Evolutionary conservation across 192 early-diverging fungal genomes (phyloP), one percentile per base, ranked within the genome.

Genomic region (Coemansia sp.): DNA sequence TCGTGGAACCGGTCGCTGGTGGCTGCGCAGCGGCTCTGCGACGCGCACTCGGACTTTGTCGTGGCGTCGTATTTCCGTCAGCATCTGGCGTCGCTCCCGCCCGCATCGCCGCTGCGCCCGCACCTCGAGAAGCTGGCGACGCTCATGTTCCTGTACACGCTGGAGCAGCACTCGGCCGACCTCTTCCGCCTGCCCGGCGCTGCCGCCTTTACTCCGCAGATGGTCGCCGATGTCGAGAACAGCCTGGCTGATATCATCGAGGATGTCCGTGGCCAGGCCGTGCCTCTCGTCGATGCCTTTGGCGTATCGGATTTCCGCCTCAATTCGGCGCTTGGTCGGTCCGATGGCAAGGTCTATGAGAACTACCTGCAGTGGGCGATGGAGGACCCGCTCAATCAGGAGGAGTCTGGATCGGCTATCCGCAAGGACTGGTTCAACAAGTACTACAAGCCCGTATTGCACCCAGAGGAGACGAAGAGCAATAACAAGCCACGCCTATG

Each of bases 281-380:
- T 96, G 19, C 79, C 89, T 0, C 83, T 96, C 12, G 92, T 93
- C 19, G 94, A 96, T 42, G 86, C 92, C 0, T 94, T 91, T 80
- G 86, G 85, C 17, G 73, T 92, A 29, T 85, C 91, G 0, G 94
- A 96, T 43, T 89, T 90, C 59, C 74, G 84, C 38, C 82, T 96
- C 17, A 87, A 93, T 81, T 91, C 89, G 42, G 89, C 92, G 10
- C 73, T 96, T 38, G 94, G 90, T 19, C 79, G 89, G 24, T 86
- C 81, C 46, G 92, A 93, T 62, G 93, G 92, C 51, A 85, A 88
- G 60, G 89, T 93, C 20, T 96, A 96, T 42, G 92, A 93, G 64
- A 74, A 84, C 62, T 88, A 92, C 76, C 82, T 90, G 19, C 70
- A 89, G 77, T 88, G 86, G 88, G 93, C 90, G 0, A 86, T 88